These are phyloP conservation scores for Verticillium klebahnii DNA, from an alignment of 2,329 filamentous ascomycete species.

Conservation along the genomic window DNA sequence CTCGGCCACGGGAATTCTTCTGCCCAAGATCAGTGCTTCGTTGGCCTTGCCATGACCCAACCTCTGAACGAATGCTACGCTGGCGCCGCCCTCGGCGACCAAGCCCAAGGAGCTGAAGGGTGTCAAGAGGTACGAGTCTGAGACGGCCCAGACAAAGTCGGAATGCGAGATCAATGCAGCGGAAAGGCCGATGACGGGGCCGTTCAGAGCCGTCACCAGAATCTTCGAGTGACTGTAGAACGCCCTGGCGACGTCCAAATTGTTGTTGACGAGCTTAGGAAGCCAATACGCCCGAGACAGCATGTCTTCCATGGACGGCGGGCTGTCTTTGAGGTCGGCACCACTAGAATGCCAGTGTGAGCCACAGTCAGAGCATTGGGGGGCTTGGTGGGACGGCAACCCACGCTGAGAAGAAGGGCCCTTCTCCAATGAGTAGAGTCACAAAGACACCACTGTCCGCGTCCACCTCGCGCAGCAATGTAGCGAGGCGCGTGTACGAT, in stretches of 20 bases:
- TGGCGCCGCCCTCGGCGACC: slow-evolving; percentile 73
- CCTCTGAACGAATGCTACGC: slow-evolving; percentile 64
- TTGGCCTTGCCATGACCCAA: slow-evolving; percentile 74
- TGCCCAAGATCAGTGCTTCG: slow-evolving; percentile 78
- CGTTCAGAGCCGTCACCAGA: slow-evolving; percentile 76
- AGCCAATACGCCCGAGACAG: not conserved
- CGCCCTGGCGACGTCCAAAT: not conserved
- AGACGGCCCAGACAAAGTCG: slow-evolving; percentile 78
- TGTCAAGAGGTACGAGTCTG: slow-evolving; percentile 71
- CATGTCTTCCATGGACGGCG: not conserved
- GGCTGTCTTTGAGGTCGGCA: not conserved
- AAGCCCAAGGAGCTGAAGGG: slow-evolving; percentile 77
- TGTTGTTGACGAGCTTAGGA: not conserved
- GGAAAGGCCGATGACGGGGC: slow-evolving; percentile 72
- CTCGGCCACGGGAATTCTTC: slow-evolving; percentile 65
- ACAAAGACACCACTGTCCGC: not conserved
- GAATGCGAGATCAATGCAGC: slow-evolving; percentile 70
- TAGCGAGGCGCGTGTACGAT: not conserved
- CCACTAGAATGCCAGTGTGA: not conserved
- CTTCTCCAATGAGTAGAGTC: not conserved
- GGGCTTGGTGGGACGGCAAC: not conserved
- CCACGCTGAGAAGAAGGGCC: not conserved
- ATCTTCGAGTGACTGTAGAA: slow-evolving; percentile 73
- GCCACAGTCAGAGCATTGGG: not conserved
- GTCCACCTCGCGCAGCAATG: not conserved